These are phyloP conservation scores for Mycena indigotica DNA, from an alignment of 768 basidiomycete species.

Conservation along the genomic window DNA sequence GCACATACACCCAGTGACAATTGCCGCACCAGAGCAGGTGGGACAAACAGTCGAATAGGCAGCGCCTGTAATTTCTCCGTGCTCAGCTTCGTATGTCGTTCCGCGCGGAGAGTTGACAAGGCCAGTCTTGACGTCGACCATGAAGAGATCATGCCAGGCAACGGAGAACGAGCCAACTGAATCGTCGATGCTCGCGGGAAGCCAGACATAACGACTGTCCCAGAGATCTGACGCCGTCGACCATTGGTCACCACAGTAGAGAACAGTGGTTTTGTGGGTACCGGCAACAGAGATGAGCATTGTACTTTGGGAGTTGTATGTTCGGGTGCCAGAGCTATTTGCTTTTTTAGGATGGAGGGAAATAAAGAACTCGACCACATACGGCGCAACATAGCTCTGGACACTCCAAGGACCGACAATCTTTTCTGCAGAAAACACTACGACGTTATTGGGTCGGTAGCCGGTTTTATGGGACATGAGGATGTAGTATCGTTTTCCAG, in stretches of 20 bases:
- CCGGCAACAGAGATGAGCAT: slow-evolving; percentile 19
- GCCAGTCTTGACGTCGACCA: slow-evolving; percentile 27
- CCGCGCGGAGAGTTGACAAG: slow-evolving; percentile 22
- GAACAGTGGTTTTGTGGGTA: slow-evolving; percentile 4
- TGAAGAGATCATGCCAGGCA: slow-evolving; percentile 29
- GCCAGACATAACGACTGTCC: slow-evolving; percentile 28
- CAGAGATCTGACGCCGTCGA: slow-evolving; percentile 4
- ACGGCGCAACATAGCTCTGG: slow-evolving; percentile 27
- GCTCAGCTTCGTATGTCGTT: slow-evolving; percentile 26
- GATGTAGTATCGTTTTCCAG: slow-evolving; percentile 30
- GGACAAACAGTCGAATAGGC: slow-evolving; percentile 31
- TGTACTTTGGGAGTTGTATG: slow-evolving; percentile 27
- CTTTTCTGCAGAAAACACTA: slow-evolving; percentile 27
- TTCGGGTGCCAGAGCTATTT: slow-evolving; percentile 21
- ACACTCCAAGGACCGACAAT: slow-evolving; percentile 27
- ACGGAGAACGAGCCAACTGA: slow-evolving; percentile 26
- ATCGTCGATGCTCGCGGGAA: slow-evolving; percentile 29
- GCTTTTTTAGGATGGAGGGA: neutral
- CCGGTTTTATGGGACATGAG: slow-evolving; percentile 34
- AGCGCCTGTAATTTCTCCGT: slow-evolving; percentile 20
- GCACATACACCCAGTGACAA: slow-evolving; percentile 26
- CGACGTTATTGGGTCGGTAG: slow-evolving; percentile 30
- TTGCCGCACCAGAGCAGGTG: slow-evolving; percentile 24
- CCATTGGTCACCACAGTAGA: slow-evolving; percentile 15
- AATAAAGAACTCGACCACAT: slow-evolving; percentile 2